Evolutionary conservation across 106 monocot species (phyloP).

Genomic region (Agapanthus africanus): DNA sequence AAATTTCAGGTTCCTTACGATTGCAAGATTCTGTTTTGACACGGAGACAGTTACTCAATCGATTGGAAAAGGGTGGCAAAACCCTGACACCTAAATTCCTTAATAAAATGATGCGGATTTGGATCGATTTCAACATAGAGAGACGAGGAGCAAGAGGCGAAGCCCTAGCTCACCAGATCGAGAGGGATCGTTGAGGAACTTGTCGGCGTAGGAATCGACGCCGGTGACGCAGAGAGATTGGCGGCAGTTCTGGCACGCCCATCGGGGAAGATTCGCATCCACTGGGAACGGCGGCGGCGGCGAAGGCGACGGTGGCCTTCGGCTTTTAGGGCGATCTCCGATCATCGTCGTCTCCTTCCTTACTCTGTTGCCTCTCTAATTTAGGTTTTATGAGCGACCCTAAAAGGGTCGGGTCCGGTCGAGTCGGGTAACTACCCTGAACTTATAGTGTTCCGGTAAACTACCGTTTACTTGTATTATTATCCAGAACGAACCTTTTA

Average conservation of each 20-base stretch:
- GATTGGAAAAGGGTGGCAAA: too few species aligned
- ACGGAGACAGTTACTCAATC: not conserved
- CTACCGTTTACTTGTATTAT: too few species aligned
- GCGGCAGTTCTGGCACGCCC: slow-evolving; percentile 85
- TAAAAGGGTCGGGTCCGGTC: too few species aligned
- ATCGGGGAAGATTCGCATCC: slow-evolving; percentile 61
- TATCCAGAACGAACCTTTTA: too few species aligned
- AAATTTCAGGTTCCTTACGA: too few species aligned
- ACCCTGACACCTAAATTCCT: not conserved
- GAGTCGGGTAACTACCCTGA: too few species aligned
- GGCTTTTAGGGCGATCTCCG: not conserved
- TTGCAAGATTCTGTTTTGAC: too few species aligned
- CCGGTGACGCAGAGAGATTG: slow-evolving; percentile 75
- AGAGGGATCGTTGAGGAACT: slow-evolving; percentile 66
- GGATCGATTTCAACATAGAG: not conserved
- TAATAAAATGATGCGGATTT: not conserved
- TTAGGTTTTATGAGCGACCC: too few species aligned
- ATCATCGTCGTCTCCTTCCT: not conserved
- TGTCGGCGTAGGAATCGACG: slow-evolving; percentile 69
- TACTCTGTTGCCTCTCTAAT: too few species aligned
- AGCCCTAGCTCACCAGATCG: slow-evolving; percentile 59
- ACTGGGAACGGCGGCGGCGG: slow-evolving; percentile 23
- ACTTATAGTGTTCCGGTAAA: too few species aligned
- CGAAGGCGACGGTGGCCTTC: not conserved
- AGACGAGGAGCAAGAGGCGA: not conserved